phyloP scores from a whole-genome alignment of 768 basidiomycete species.

The Grammothele lineata region DNA sequence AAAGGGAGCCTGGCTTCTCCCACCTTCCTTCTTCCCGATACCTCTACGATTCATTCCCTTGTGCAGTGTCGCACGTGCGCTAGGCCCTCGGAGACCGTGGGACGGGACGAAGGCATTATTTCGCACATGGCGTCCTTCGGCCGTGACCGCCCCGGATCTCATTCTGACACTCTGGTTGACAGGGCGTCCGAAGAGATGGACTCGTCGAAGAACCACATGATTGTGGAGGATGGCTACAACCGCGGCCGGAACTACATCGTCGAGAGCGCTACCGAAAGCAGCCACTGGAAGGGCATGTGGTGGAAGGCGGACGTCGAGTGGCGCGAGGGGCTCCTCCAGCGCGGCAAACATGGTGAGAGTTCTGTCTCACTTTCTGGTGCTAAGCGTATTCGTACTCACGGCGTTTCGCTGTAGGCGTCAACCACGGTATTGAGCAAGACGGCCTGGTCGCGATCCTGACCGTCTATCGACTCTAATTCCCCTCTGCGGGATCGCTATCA shows the following conservation, averaged over 20 bases:
- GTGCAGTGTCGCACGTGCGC: too few relatives aligned
- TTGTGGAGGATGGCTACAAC: conserved; percentile 78
- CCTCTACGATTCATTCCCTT: too few relatives aligned
- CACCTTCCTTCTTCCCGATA: too few relatives aligned
- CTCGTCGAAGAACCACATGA: conserved; percentile 64
- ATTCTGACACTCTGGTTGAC: too few relatives aligned
- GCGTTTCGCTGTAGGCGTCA: conserved; percentile 49
- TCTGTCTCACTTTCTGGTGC: too few relatives aligned
- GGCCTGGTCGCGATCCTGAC: conserved; percentile 78
- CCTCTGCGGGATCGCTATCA: too few relatives aligned
- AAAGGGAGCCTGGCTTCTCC: too few relatives aligned
- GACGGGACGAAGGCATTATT: too few relatives aligned
- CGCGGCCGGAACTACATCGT: conserved; percentile 78
- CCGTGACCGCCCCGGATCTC: too few relatives aligned
- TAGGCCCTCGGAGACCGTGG: too few relatives aligned
- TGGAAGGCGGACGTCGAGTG: conserved; percentile 81
- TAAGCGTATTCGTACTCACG: too few relatives aligned
- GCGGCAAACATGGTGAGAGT: conserved; percentile 37
- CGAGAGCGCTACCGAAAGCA: conserved; percentile 54
- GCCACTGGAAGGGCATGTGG: conserved; percentile 57
- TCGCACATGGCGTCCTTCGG: too few relatives aligned
- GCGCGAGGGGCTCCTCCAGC: conserved; percentile 62
- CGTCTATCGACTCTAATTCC: conserved; percentile 42
- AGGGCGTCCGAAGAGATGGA: conserved; percentile 77
- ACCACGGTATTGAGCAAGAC: conserved; percentile 79